Evolutionary conservation across 1,139 yeast genomes (phyloP).

Genomic region (Taphrina deformans): DNA sequence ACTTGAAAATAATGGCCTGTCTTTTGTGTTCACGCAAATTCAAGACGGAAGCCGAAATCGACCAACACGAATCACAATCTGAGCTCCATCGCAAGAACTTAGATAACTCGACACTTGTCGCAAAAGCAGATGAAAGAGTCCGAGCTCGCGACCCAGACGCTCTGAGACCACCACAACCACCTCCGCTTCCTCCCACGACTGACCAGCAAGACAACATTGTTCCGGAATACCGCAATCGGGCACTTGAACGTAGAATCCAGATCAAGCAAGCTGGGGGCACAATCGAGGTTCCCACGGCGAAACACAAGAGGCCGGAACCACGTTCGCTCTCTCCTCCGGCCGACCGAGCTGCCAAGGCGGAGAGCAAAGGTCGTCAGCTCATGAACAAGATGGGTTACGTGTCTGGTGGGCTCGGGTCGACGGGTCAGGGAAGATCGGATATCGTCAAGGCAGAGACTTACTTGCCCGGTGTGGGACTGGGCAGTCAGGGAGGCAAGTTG

Average conservation of each 20-base stretch:
- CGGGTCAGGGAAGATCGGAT: conserved; percentile 34
- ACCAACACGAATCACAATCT: conserved; percentile 38
- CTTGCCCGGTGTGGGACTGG: conserved; percentile 39
- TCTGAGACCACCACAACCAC: background rate
- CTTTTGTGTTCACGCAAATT: conserved; percentile 40
- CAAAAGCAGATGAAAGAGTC: background rate
- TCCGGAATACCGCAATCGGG: conserved; percentile 8
- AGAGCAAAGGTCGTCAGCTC: conserved; percentile 4
- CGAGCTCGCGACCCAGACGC: background rate
- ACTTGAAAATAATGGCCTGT: conserved; percentile 37
- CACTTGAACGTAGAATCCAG: conserved; percentile 6
- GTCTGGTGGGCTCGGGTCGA: conserved; percentile 33
- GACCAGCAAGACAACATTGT: background rate
- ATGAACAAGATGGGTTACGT: conserved; percentile 19
- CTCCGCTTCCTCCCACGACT: background rate
- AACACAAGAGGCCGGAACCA: background rate
- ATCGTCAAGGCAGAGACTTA: conserved; percentile 37
- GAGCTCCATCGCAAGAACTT: conserved; percentile 33
- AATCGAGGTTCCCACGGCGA: background rate
- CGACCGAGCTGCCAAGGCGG: background rate
- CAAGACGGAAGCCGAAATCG: conserved; percentile 36
- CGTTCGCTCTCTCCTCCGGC: background rate
- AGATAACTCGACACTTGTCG: background rate
- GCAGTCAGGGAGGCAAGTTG: conserved; percentile 33
- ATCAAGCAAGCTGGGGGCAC: conserved; percentile 11